A percentile compares a stretch with the other conserved stretches of the same genome.
phyloP scores from a whole-genome alignment of 768 basidiomycete genomes.

The Coprinopsis cinerea region DNA sequence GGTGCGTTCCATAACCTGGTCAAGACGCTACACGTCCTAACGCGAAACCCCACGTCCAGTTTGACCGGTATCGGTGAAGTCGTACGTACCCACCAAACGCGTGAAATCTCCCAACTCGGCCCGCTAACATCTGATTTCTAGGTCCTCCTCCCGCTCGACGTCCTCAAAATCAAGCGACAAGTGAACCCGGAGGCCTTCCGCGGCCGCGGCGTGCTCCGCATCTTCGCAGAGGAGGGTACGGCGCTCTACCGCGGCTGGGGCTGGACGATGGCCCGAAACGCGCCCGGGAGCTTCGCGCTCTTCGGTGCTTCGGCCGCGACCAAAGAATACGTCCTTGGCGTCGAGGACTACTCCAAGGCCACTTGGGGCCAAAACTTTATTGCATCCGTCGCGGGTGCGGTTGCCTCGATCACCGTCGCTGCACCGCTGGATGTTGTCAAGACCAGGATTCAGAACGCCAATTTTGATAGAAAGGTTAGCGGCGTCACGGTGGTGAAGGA shows the following conservation, averaged over 20 bases:
- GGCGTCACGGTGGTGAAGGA: conserved; percentile 82
- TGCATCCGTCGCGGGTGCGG: conserved; percentile 89
- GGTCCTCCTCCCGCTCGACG: conserved; percentile 94
- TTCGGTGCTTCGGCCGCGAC: conserved; percentile 95
- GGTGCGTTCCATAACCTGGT: no score
- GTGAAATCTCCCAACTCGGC: not conserved
- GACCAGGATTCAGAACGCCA: conserved; percentile 97
- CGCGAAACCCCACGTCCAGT: conserved; percentile 26
- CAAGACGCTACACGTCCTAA: no score
- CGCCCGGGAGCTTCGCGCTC: conserved; percentile 95
- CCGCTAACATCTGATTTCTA: conserved; percentile 19
- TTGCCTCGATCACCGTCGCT: conserved; percentile 92
- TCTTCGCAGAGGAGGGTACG: conserved; percentile 88
- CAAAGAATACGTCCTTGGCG: conserved; percentile 88
- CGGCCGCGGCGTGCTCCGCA: conserved; percentile 83
- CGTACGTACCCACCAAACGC: conserved; percentile 41
- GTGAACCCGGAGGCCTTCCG: conserved; percentile 98
- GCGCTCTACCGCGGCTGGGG: conserved; percentile 96
- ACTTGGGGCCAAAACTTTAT: conserved; percentile 98
- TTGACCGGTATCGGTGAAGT: conserved; percentile 92
- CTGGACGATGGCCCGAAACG: conserved; percentile 98
- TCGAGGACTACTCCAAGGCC: conserved; percentile 88
- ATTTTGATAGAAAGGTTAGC: conserved; percentile 82
- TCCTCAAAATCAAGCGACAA: conserved; percentile 97
- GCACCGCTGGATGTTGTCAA: conserved; percentile 96